Evolutionary conservation across 1,284 basidiomycete species (phyloP).

Genomic region (Austroboletus olivaceoglutinosus): DNA sequence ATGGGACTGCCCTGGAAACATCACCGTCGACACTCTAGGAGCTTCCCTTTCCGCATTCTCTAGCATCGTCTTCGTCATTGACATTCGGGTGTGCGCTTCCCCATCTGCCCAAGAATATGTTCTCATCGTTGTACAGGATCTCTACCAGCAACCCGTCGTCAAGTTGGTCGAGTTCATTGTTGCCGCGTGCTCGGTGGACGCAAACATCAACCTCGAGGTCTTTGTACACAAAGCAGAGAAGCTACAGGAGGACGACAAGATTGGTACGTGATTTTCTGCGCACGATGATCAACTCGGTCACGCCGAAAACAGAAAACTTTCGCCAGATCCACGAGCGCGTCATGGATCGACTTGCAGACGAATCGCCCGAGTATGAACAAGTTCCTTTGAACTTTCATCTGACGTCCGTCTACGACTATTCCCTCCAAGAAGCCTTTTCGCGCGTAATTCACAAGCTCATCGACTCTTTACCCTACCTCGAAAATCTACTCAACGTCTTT

Average conservation of each 20-base stretch:
- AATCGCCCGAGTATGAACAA: slow-evolving; percentile 65
- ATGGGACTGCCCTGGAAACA: slow-evolving; percentile 92
- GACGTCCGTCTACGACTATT: slow-evolving; percentile 88
- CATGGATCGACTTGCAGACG: slow-evolving; percentile 77
- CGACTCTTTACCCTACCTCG: slow-evolving; percentile 68
- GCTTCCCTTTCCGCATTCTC: slow-evolving; percentile 73
- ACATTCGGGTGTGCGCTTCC: slow-evolving; percentile 72
- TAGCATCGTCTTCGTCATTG: slow-evolving; percentile 92
- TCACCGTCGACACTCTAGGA: slow-evolving; percentile 73
- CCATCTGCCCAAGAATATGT: background rate
- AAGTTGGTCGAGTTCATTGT: slow-evolving; percentile 78
- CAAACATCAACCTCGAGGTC: slow-evolving; percentile 81
- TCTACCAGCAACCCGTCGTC: slow-evolving; percentile 74
- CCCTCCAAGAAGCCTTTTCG: slow-evolving; percentile 86
- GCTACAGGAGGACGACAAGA: slow-evolving; percentile 88
- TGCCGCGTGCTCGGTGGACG: slow-evolving; percentile 73
- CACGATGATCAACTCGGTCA: background rate
- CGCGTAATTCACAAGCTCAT: slow-evolving; percentile 73
- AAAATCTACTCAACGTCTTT: slow-evolving; percentile 80
- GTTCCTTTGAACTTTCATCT: slow-evolving; percentile 79
- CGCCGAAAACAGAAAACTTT: slow-evolving; percentile 67
- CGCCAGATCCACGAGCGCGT: slow-evolving; percentile 84
- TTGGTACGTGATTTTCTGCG: slow-evolving; percentile 52
- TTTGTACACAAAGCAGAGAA: slow-evolving; percentile 98
- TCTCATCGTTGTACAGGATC: slow-evolving; percentile 43